Evolutionary conservation across 495 filamentous ascomycete genomes (phyloP).

Genomic region (Penicillium herquei): DNA sequence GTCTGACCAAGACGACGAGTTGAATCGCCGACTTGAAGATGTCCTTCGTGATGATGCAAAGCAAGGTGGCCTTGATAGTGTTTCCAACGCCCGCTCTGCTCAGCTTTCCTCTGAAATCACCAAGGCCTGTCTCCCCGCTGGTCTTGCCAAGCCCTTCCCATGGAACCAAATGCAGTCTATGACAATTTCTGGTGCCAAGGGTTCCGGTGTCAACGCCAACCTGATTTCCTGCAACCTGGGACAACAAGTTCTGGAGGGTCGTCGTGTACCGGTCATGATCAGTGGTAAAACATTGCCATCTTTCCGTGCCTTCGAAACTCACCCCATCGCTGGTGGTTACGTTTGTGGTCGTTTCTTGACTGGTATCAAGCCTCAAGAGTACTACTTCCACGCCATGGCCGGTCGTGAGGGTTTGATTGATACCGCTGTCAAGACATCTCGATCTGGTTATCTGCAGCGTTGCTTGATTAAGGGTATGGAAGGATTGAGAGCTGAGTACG

Average conservation of each 20-base stretch:
- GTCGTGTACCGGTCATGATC: conserved; percentile 94
- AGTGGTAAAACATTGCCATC: conserved; percentile 95
- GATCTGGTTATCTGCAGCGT: conserved; percentile 94
- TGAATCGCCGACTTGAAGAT: conserved; percentile 77
- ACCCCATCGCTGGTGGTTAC: conserved; percentile 89
- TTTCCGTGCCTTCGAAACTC: conserved; percentile 87
- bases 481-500: conserved; percentile 86
- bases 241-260: conserved; percentile 93
- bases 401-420: conserved; percentile 98
- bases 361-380: conserved; percentile 94
- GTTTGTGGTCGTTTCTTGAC: conserved; percentile 97
- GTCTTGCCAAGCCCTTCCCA: conserved; percentile 88
- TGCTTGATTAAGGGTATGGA: conserved; percentile 99
- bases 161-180: conserved; percentile 99
- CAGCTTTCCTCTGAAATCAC: conserved; percentile 79
- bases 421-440: conserved; percentile 97
- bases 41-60: conserved; percentile 89
- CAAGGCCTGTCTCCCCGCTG: conserved; percentile 69
- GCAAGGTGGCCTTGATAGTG: conserved; percentile 79
- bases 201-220: conserved; percentile 88
- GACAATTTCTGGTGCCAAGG: conserved; percentile 97
- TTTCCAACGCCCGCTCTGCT: conserved; percentile 71
- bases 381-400: conserved; percentile 99
- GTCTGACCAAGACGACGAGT: conserved; percentile 60
- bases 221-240: conserved; percentile 97